Evolutionary conservation across 495 filamentous ascomycete species (phyloP), one percentile per base, ranked within the genome.

Genomic region (Geopyxis carbonaria): DNA sequence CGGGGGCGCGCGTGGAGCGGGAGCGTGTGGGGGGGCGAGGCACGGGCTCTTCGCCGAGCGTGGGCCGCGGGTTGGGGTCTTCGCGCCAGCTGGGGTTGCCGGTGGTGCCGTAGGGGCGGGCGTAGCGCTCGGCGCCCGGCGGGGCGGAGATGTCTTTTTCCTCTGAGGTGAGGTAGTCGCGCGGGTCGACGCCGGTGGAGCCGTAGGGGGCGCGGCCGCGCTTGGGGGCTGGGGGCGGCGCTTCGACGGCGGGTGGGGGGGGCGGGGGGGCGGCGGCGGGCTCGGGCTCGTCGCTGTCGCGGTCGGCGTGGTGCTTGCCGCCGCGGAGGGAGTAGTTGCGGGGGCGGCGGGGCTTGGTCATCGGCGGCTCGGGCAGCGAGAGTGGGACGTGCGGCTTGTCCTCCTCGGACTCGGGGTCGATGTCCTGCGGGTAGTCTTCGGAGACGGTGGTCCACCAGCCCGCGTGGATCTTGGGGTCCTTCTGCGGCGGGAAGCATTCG

Each of bases 361-460:
- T n/a, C n/a, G n/a, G n/a, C 2, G 50, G 50, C 0, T 39, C 50
- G 1, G 50, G 50, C 1, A 53, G 45, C 6, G 48, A 33, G 5
- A 53, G 45, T 13, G 42, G 42, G 2, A 49, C 46, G n/a, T n/a
- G n/a, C n/a, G n/a, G n/a, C 25, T 48, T 39, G 11, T 18, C 44
- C 13, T 45, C 50, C 14, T 53, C 49, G 2, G 45, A 46, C 4
- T 47, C 48, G n/a, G 46, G 48, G 9, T 43, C 38, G 5, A 32
- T 42, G 16, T 53, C 48, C 0, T 41, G 38, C n/a, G 50, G 50
- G 31, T 49, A 45, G 34, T 53, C 49, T 23, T 53, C 48, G 34
- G 38, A 46, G 5, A 53, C 49, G 1, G 36, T 21, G 11, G 41
- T 19, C 49, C 49, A 53, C 50, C 50, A 53, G 14, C 50, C 50